A percentile compares a stretch with the other conserved stretches of the same genome.
Evolutionary conservation across 106 monocot species (phyloP).

Genomic region (Phalaenopsis equestris): DNA sequence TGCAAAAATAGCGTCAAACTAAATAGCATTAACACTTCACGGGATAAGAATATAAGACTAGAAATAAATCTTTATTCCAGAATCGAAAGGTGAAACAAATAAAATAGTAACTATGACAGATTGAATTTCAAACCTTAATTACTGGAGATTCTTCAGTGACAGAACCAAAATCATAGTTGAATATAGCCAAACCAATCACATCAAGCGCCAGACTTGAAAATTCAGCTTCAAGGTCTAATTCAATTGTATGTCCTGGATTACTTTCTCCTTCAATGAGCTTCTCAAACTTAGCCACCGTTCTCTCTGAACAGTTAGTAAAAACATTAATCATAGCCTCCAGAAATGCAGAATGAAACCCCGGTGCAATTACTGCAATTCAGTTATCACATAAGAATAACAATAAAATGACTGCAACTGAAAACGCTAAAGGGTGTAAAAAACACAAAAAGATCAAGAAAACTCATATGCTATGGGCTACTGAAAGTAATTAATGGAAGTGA

Average conservation of each 20-base stretch:
- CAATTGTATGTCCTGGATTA: slow-evolving; percentile 29
- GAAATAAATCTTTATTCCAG: neutral
- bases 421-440: neutral
- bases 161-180: slow-evolving; percentile 97
- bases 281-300: slow-evolving; percentile 79
- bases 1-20: no score
- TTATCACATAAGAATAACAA: neutral
- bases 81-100: neutral
- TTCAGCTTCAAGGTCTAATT: slow-evolving; percentile 95
- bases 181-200: slow-evolving; percentile 92
- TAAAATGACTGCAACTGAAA: neutral
- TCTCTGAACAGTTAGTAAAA: slow-evolving; percentile 77
- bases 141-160: slow-evolving; percentile 96
- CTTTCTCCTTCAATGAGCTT: slow-evolving; percentile 35
- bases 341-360: slow-evolving; percentile 88
- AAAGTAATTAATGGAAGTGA: neutral
- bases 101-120: neutral
- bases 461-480: neutral
- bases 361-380: slow-evolving; percentile 79
- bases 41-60: neutral
- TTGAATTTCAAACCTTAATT: slow-evolving; percentile 59
- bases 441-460: neutral
- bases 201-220: slow-evolving; percentile 97
- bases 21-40: neutral
- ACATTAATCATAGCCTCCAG: slow-evolving; percentile 84